Conservation (phyloP, 1,284 basidiomycete species). For the Ustilago nuda region DNA sequence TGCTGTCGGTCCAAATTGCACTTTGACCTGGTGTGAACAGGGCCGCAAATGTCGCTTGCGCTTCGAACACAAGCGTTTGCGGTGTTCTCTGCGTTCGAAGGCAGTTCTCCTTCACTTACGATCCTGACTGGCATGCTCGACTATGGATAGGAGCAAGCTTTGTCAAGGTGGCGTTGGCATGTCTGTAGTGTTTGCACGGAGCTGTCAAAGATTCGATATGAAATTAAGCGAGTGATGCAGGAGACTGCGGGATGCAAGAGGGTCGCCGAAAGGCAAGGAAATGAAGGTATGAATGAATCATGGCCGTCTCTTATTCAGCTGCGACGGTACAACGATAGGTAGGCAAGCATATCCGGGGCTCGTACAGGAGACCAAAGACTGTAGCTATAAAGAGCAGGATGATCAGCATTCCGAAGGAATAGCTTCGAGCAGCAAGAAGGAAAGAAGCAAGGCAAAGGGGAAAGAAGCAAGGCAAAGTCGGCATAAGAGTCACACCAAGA, state of each 20-base stretch:
- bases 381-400: neutral
- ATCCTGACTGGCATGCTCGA: neutral
- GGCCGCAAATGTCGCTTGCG: neutral
- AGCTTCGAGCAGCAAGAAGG: neutral
- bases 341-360: neutral
- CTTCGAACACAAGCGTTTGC: neutral
- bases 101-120: neutral
- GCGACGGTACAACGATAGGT: neutral
- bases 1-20: neutral
- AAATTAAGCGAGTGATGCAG: neutral
- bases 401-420: neutral
- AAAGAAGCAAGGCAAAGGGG: neutral
- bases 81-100: neutral
- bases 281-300: no score
- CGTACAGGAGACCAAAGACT: neutral
- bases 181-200: neutral
- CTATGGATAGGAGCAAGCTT: neutral
- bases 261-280: no score
- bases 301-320: neutral
- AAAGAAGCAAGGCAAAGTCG: neutral
- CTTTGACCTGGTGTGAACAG: neutral
- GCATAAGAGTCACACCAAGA: neutral
- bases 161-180: neutral
- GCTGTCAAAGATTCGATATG: constrained; percentile 1
- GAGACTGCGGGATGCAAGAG: neutral